Evolutionary conservation across 2,329 filamentous ascomycete species (phyloP).

Genomic region (Leptosphaerulina australis): DNA sequence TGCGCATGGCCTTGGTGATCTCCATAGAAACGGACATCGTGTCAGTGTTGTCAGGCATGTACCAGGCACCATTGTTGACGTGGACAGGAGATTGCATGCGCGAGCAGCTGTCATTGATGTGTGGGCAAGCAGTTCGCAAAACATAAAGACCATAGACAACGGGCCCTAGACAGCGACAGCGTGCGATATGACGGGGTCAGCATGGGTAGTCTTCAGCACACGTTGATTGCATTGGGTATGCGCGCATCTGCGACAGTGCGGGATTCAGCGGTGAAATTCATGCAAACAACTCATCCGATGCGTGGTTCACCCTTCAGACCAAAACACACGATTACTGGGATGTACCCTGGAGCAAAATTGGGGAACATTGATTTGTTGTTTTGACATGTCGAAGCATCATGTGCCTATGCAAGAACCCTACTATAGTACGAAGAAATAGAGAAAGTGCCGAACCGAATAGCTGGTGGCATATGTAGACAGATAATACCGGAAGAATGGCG

Average conservation of each 20-base stretch:
- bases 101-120: constrained; percentile 6
- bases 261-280: constrained; percentile 10
- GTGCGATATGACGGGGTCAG: constrained; percentile 5
- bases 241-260: constrained; percentile 11
- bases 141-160: constrained; percentile 6
- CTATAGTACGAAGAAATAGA: constrained; percentile 40
- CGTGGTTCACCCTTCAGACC: constrained; percentile 18
- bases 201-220: constrained; percentile 24
- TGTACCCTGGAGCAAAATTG: constrained; percentile 15
- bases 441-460: constrained; percentile 14
- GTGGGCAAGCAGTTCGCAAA: constrained; percentile 19
- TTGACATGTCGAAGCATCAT: constrained; percentile 29
- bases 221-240: constrained; percentile 13
- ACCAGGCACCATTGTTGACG: constrained; percentile 10
- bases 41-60: constrained; percentile 14
- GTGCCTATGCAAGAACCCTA: constrained; percentile 29
- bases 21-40: constrained; percentile 11
- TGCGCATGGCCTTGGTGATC: constrained; percentile 19
- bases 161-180: constrained; percentile 5
- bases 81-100: constrained; percentile 5
- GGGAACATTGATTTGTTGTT: constrained; percentile 30
- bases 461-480: constrained; percentile 16
- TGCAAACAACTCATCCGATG: constrained; percentile 13
- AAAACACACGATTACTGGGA: constrained; percentile 19
- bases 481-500: constrained; percentile 22